A percentile compares a stretch with the other conserved stretches of the same genome.
phyloP scores from a whole-genome alignment of 495 filamentous ascomycete genomes.

The Lasiosphaeriaceae sp. region DNA sequence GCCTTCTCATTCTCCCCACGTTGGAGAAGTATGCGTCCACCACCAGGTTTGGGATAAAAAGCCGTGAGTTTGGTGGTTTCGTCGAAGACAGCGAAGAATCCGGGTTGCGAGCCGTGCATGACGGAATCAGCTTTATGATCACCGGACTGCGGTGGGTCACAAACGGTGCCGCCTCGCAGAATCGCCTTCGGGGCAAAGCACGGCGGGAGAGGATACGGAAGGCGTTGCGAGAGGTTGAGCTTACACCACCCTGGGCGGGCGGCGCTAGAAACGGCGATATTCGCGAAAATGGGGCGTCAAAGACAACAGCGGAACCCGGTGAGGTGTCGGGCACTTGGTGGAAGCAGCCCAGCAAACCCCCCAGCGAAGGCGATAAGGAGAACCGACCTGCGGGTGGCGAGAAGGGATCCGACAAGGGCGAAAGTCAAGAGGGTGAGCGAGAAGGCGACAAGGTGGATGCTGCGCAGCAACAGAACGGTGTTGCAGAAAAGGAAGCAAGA shows the following conservation, averaged over 20 bases:
- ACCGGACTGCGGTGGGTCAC: conserved; percentile 70
- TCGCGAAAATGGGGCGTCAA: conserved; percentile 1
- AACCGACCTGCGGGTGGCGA: conserved; percentile 19
- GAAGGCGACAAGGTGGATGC: background rate
- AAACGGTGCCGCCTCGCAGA: conserved; percentile 65
- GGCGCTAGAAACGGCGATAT: conserved; percentile 8
- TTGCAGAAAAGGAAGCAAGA: background rate
- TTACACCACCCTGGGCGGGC: conserved; percentile 23
- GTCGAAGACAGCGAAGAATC: conserved; percentile 22
- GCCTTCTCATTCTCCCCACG: conserved; percentile 72
- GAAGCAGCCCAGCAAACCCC: conserved; percentile 15
- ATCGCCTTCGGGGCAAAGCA: conserved; percentile 43
- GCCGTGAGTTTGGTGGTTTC: conserved; percentile 63
- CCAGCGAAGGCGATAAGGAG: conserved; percentile 43
- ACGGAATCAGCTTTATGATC: conserved; percentile 87
- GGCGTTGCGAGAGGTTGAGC: conserved; percentile 39
- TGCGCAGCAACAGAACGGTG: background rate
- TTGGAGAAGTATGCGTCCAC: conserved; percentile 72
- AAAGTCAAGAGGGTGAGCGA: background rate
- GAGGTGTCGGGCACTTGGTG: conserved; percentile 17
- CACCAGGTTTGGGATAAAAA: conserved; percentile 73
- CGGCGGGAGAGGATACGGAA: conserved; percentile 47
- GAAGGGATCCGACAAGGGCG: background rate
- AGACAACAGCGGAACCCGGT: conserved; percentile 6
- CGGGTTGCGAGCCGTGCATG: conserved; percentile 50